Base-by-base conservation (phyloP, 805 yeast species). In the Suhomyces prunicola region DNA sequence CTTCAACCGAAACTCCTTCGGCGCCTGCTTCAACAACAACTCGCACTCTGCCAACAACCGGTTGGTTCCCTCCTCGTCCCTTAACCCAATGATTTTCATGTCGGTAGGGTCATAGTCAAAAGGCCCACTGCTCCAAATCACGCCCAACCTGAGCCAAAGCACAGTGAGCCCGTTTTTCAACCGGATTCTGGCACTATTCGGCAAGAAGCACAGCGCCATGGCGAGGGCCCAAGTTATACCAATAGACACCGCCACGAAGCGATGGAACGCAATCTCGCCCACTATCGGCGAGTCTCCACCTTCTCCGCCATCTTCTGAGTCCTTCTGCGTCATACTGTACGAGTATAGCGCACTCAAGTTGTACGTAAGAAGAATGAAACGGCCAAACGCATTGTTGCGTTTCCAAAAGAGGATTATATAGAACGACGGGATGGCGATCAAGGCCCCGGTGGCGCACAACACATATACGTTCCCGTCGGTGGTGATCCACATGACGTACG, bases 221-320 rank as follows among this genome's bases (percentile, higher is more conserved):
- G 82, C 63, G 23, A 90, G 71, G 0, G 96, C 94, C 91, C 93
- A 89, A 0, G 86, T 52, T 2, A 88, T 85, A 33, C 96, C 96
- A 26, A 82, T 67, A 6, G 84, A 73, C 7, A 89, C 96, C 0
- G 93, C 83, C 2, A 85, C 70, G 57, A 87, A 85, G 52, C 96
- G 74, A 66, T 89, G 96, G 61, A 86, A 75, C 0, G 96, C 96
- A 68, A 90, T 86, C 58, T 86, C 90, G 15, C 71, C 76, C 24
- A 88, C 82, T 9, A 87, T 76, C 0, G 96, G 94, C 48, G 77
- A 67, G 17, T 78, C 83, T 2, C 90, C 89, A 29, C 89, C 90
- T 63, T 88, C 92, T 53, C 81, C 83, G 39, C 78, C 83, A 57
- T 76, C 82, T 53, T 82, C 81, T 15, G 79, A 76, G 53, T 81